phyloP scores from a whole-genome alignment of 208 protist genomes.

The Leishmania martiniquensis region DNA sequence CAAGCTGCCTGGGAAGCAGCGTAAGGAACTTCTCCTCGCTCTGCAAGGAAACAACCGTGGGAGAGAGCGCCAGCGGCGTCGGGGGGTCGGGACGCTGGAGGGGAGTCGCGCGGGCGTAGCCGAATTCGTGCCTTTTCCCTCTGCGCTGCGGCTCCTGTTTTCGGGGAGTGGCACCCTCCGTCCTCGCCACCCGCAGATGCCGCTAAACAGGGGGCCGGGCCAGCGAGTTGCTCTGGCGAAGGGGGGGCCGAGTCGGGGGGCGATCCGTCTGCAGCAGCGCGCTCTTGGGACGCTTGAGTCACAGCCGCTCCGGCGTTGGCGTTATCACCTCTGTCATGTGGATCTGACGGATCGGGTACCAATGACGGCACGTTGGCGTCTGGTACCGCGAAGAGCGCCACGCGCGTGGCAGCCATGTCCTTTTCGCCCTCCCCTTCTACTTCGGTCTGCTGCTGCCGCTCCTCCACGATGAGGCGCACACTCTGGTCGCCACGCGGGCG shows the following conservation, averaged over 20 bases:
- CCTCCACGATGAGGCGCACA: background rate
- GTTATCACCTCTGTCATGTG: background rate
- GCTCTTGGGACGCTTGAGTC: background rate
- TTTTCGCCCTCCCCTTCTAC: background rate
- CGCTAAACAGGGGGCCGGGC: background rate
- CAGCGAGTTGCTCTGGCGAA: background rate
- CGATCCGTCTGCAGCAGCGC: background rate
- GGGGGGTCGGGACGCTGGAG: conserved; percentile 1
- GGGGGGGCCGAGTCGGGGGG: background rate
- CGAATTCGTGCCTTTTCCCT: background rate
- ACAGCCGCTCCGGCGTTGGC: background rate
- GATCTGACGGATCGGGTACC: background rate
- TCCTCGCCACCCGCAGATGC: background rate
- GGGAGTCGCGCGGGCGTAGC: conserved; percentile 5
- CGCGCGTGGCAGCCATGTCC: background rate
- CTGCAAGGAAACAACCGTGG: background rate
- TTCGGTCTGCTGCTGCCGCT: background rate
- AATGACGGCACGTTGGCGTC: background rate
- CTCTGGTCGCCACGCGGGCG: background rate
- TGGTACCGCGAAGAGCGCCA: background rate
- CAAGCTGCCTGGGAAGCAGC: background rate
- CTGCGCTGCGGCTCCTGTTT: background rate
- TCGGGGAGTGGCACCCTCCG: background rate
- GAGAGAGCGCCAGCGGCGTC: background rate
- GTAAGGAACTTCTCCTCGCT: background rate